These are phyloP conservation scores for Silene noctiflora DNA, from an alignment of 179 eudicot species.

Conservation along the genomic window DNA sequence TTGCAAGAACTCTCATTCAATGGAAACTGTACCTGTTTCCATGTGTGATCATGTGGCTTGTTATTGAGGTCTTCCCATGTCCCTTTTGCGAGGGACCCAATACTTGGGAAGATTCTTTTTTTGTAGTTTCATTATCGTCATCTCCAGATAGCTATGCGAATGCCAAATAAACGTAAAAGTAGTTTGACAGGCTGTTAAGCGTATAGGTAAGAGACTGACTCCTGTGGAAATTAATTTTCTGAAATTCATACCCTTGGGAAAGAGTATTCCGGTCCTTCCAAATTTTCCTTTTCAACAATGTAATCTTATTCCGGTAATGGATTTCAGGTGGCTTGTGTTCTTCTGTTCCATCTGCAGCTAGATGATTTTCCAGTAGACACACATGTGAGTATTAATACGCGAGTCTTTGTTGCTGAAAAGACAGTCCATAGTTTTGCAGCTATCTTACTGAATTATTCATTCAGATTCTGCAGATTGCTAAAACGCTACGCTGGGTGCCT, in stretches of 20 bases:
- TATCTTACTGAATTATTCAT: slow-evolving; percentile 22
- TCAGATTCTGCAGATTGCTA: slow-evolving; percentile 80
- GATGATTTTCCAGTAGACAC: slow-evolving; percentile 95
- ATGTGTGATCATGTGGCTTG: neutral
- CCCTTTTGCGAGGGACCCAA: neutral
- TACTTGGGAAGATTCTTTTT: no score
- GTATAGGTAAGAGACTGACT: neutral
- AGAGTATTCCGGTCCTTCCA: neutral
- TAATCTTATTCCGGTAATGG: slow-evolving; percentile 13
- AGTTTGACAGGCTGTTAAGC: slow-evolving; percentile 8
- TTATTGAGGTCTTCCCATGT: neutral
- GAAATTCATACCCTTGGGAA: no score
- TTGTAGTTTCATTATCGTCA: no score
- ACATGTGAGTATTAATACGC: slow-evolving; percentile 46
- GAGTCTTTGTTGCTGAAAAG: slow-evolving; percentile 6
- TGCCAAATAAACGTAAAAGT: neutral
- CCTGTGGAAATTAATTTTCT: no score
- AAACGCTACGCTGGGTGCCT: slow-evolving; percentile 73
- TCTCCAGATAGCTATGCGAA: neutral
- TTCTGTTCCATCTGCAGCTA: slow-evolving; percentile 72
- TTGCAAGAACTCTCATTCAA: neutral
- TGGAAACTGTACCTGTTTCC: neutral
- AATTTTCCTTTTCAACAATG: neutral
- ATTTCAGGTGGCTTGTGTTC: slow-evolving; percentile 85
- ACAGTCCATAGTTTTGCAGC: neutral